These are phyloP conservation scores for Skeletonema menzelii DNA, from an alignment of 108 stramenopile genomes.

Conservation along the genomic window DNA sequence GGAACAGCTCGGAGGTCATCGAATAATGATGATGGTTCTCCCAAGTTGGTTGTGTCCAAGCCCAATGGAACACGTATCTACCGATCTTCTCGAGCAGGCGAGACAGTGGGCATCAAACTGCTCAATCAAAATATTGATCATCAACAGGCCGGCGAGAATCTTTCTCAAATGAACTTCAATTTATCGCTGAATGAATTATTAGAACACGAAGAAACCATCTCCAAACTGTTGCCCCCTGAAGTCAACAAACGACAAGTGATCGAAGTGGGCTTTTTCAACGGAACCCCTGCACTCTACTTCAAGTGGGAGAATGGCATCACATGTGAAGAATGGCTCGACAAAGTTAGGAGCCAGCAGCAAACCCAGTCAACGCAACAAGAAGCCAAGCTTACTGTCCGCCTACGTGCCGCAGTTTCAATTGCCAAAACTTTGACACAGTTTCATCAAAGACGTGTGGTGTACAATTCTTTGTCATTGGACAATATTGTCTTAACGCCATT, in stretches of 20 bases:
- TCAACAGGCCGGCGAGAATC: background rate
- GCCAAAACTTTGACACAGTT: constrained; percentile 4
- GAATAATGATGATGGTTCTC: background rate
- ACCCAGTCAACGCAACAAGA: background rate
- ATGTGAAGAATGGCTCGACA: constrained; percentile 10
- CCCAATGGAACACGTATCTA: constrained; percentile 8
- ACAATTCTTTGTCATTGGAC: background rate
- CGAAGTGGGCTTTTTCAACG: background rate
- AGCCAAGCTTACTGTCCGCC: background rate
- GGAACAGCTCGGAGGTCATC: background rate
- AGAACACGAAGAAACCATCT: constrained; percentile 5
- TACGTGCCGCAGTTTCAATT: constrained; percentile 4
- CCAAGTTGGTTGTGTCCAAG: background rate
- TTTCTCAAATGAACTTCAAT: background rate
- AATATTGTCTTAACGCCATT: constrained; percentile 2
- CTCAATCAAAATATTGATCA: background rate
- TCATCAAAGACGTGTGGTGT: background rate
- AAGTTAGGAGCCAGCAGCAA: background rate
- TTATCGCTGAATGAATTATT: background rate
- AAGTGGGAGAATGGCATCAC: constrained; percentile 34
- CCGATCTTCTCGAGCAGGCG: background rate
- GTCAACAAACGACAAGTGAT: constrained; percentile 3
- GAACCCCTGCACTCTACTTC: constrained; percentile 8
- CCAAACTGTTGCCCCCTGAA: background rate
- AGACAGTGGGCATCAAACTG: constrained; percentile 1